Evolutionary conservation across 2,329 filamentous ascomycete species (phyloP), one percentile per base, ranked within the genome.

Genomic region (Ilyonectria destructans): DNA sequence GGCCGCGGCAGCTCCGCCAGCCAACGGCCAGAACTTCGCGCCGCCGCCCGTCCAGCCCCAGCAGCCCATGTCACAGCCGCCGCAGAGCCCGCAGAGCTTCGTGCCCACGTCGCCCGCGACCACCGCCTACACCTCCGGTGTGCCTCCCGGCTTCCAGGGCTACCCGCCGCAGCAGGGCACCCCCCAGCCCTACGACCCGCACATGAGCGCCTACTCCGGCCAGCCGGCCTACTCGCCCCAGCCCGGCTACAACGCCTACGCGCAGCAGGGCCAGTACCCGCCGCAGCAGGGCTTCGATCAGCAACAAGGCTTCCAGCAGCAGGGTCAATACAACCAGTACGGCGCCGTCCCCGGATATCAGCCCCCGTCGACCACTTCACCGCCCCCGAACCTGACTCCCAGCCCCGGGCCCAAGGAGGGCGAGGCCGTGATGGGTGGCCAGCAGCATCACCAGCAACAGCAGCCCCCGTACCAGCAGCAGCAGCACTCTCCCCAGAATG

Each of bases 361-460:
- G 26, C 65, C 70, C 57, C 65, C 74, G 4, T 68, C 73, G 4
- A 67, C 60, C 4, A 68, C 68, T 29, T 77, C 76, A 5, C 77
- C 77, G 40, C 78, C 77, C 43, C 74, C 78, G 8, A 73, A 77
- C 17, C 66, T 76, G 23, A 77, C 77, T 9, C 77, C 79, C 3
- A 79, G 78, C 55, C 79, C 79, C 1, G 77, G 71, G 13, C 68
- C 67, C 35, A 76, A 72, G 57, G 69, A 71, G 12, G 68, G 58
- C 6, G 71, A 73, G 31, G 12, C 46, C 15, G 15, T 21, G 15
- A 15, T 54, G 6, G 45, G 15, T 19, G 55, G 61, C 33, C 64
- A 65, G 6, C 61, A 65, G 2, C 71, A 74, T 4, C 51, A 48
- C 29, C 46, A 56, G 13, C 48, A 54, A 6, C 66, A 65, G 19